Percentiles rank a stretch among this genome's conserved stretches.
These are phyloP conservation scores for Penicillium herquei DNA, from an alignment of 495 filamentous ascomycete genomes.

Conservation along the genomic window DNA sequence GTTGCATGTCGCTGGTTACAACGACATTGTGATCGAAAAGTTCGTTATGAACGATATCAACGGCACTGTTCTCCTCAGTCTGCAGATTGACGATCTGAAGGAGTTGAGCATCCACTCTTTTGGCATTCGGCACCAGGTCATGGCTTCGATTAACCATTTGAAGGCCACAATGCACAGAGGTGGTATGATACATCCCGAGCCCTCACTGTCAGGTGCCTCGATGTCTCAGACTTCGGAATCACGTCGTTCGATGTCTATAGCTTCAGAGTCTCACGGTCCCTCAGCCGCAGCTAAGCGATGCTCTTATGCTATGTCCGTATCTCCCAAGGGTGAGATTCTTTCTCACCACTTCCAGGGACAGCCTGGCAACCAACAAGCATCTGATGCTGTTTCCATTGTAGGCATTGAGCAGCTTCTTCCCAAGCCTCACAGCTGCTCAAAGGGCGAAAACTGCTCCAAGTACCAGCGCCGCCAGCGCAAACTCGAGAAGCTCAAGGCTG, in stretches of 20 bases:
- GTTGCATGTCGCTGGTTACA: conserved; percentile 1
- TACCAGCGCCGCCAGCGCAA: conserved; percentile 43
- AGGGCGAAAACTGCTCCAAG: conserved; percentile 73
- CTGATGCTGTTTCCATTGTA: conserved; percentile 88
- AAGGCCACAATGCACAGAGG: not conserved
- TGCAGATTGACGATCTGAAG: conserved; percentile 92
- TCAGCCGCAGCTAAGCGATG: too few species aligned
- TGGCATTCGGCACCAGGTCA: conserved; percentile 80
- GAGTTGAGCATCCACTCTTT: conserved; percentile 93
- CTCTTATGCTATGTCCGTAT: too few species aligned
- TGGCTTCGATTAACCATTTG: conserved; percentile 67
- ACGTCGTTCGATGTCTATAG: too few species aligned
- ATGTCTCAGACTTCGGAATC: too few species aligned
- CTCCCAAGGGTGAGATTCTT: too few species aligned
- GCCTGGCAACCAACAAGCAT: too few species aligned
- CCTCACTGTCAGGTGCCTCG: too few species aligned
- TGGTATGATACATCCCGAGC: too few species aligned
- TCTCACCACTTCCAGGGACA: too few species aligned
- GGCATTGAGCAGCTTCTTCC: conserved; percentile 87
- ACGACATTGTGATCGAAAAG: conserved; percentile 63
- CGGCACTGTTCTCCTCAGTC: conserved; percentile 73
- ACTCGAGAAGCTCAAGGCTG: conserved; percentile 61
- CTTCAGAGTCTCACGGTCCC: too few species aligned
- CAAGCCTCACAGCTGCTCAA: conserved; percentile 80
- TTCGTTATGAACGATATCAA: conserved; percentile 91